These are phyloP conservation scores for Apiospora kogelbergensis DNA, from an alignment of 2,329 filamentous ascomycete species.

Conservation along the genomic window DNA sequence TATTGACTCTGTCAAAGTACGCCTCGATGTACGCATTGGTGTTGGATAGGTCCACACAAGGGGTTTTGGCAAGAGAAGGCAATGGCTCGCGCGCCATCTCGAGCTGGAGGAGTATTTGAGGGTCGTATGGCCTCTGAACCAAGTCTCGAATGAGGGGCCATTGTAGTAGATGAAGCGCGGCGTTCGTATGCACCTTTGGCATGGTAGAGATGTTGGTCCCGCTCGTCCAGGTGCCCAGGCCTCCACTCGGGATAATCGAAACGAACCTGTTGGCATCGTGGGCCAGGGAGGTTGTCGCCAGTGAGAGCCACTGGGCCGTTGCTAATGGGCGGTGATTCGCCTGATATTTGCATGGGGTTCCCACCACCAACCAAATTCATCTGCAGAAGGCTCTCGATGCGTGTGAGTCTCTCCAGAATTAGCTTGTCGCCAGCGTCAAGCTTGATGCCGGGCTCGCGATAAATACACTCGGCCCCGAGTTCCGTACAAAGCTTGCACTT, in stretches of 20 bases:
- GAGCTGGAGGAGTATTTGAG: constrained; percentile 77
- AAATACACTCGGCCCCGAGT: constrained; percentile 79
- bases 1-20: constrained; percentile 78
- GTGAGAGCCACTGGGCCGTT: constrained; percentile 58
- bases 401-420: constrained; percentile 74
- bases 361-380: constrained; percentile 57
- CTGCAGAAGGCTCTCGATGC: constrained; percentile 79
- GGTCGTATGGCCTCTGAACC: constrained; percentile 75
- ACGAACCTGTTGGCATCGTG: constrained; percentile 47
- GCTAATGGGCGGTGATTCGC: constrained; percentile 65
- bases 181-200: constrained; percentile 82
- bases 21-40: constrained; percentile 74
- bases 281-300: constrained; percentile 55
- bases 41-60: constrained; percentile 71
- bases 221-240: constrained; percentile 71
- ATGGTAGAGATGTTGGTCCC: constrained; percentile 76
- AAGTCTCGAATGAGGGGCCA: constrained; percentile 80
- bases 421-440: constrained; percentile 84
- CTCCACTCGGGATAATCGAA: constrained; percentile 59
- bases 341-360: constrained; percentile 55
- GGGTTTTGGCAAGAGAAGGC: constrained; percentile 62
- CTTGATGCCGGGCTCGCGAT: constrained; percentile 83
- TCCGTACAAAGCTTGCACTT: constrained; percentile 85
- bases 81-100: constrained; percentile 80
- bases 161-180: constrained; percentile 74